Evolutionary conservation across 2,329 filamentous ascomycete genomes (phyloP), one percentile per base, ranked within the genome.

Genomic region (Fusarium sp.): DNA sequence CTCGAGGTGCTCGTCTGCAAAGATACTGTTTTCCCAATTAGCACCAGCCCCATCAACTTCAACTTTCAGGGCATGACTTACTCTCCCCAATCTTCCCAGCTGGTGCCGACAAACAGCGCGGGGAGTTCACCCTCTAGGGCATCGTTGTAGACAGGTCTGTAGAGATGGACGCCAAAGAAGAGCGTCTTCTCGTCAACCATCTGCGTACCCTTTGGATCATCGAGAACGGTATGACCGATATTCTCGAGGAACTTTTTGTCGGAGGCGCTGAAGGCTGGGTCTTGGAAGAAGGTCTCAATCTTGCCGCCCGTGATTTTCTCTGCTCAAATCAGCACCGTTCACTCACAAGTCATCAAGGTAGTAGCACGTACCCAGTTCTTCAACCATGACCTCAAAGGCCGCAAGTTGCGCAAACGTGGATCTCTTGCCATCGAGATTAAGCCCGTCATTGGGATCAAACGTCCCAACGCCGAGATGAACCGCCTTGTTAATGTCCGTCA

Each of bases 151-250:
- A 88, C 85, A 42, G 81, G 83, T 28, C 82, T 83, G 64, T 90
- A 90, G 66, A 91, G 84, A 57, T 93, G 91, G 0, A 93, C 85
- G 3, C 89, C 91, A 72, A 89, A 93, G 5, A 92, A 83, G 4
- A 94, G 78, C 0, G 89, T 87, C 0, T 81, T 75, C 0, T 77
- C 54, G 22, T 85, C 83, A 15, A 93, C 83, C 11, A 85, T 74
- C 0, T 84, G 79, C 73, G 89, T 91, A 0, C 85, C 91, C 1
- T 63, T 77, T 0, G 92, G 91, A 4, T 87, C 83, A 2, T 87
- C 82, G 8, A 88, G 82, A 8, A 88, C 83, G 5, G 81, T 62
- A 58, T 89, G 88, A n/a, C 89, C 88, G 1, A 91, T 85, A 28
- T 84, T 82, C 66, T 84, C 78, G 34, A 92, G 85, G 72, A 91